phyloP scores from a whole-genome alignment of 805 yeast species.

The Ascoidea tarda region DNA sequence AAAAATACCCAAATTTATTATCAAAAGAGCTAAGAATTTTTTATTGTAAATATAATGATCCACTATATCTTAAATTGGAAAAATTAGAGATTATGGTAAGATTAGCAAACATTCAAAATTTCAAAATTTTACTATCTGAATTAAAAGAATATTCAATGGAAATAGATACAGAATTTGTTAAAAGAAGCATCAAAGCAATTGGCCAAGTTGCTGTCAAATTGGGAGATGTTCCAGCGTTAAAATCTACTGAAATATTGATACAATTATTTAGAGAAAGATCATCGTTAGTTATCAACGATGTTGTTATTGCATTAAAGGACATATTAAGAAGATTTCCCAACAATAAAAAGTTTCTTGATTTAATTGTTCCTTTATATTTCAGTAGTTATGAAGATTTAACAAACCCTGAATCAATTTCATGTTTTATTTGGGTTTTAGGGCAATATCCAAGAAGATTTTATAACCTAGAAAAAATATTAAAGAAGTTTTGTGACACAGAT shows the following conservation, averaged over 20 bases:
- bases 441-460: conserved; percentile 53
- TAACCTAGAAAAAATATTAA: conserved; percentile 25
- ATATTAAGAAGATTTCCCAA: conserved; percentile 54
- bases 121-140: conserved; percentile 48
- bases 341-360: conserved; percentile 28
- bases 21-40: conserved; percentile 76
- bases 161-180: conserved; percentile 67
- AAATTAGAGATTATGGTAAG: conserved; percentile 65
- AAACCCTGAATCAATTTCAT: conserved; percentile 34
- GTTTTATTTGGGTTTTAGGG: conserved; percentile 57
- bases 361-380: conserved; percentile 40
- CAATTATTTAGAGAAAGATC: conserved; percentile 49
- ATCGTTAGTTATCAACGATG: conserved; percentile 45
- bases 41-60: conserved; percentile 78
- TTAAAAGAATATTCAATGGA: conserved; percentile 74
- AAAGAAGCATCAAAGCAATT: conserved; percentile 49
- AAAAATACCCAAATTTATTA: conserved; percentile 72
- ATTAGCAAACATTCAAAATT: conserved; percentile 37
- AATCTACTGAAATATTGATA: conserved; percentile 45
- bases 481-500: conserved; percentile 2
- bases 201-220: conserved; percentile 62
- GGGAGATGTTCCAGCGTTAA: conserved; percentile 31
- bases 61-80: conserved; percentile 64
- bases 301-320: conserved; percentile 47
- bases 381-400: conserved; percentile 32